Evolutionary conservation across 202 grass and related monocot species (phyloP).

Genomic region (Sporobolus alterniflorus): DNA sequence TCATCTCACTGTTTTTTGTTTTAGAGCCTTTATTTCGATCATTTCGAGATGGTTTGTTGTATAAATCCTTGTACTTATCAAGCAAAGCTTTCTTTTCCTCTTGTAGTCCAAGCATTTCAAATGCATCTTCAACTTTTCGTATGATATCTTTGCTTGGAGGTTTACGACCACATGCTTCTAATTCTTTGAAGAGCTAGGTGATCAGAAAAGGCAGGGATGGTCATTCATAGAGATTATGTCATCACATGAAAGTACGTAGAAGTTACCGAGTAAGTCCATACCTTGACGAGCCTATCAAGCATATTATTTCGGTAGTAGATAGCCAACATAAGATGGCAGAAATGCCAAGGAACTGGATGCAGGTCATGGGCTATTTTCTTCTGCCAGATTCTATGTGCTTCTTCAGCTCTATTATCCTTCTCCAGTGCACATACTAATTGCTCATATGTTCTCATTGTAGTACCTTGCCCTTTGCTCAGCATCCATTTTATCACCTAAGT

Average conservation of each 20-base stretch:
- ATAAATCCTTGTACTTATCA: slow-evolving; percentile 72
- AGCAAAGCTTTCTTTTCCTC: slow-evolving; percentile 79
- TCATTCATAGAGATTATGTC: not conserved
- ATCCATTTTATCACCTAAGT: slow-evolving; percentile 90
- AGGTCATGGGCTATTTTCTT: slow-evolving; percentile 73
- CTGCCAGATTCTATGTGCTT: slow-evolving; percentile 86
- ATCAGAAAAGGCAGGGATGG: slow-evolving; percentile 27
- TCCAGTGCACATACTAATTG: slow-evolving; percentile 81
- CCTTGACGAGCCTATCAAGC: slow-evolving; percentile 80
- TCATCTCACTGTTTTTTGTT: slow-evolving; percentile 42
- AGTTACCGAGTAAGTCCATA: slow-evolving; percentile 30
- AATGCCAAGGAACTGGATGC: slow-evolving; percentile 81
- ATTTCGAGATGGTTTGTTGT: slow-evolving; percentile 47
- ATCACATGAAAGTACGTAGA: not conserved
- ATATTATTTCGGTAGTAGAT: slow-evolving; percentile 96
- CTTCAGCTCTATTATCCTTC: slow-evolving; percentile 94
- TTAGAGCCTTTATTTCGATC: slow-evolving; percentile 45
- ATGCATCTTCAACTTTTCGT: slow-evolving; percentile 82
- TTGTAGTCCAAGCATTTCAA: slow-evolving; percentile 73
- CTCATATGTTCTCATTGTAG: slow-evolving; percentile 76
- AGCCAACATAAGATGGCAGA: slow-evolving; percentile 76
- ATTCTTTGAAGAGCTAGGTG: slow-evolving; percentile 64
- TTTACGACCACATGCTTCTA: slow-evolving; percentile 82
- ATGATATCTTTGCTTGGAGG: slow-evolving; percentile 67
- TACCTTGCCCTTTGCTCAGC: slow-evolving; percentile 95